phyloP scores from a whole-genome alignment of 2,329 filamentous ascomycete genomes.

The Paracamarosporium sp. region DNA sequence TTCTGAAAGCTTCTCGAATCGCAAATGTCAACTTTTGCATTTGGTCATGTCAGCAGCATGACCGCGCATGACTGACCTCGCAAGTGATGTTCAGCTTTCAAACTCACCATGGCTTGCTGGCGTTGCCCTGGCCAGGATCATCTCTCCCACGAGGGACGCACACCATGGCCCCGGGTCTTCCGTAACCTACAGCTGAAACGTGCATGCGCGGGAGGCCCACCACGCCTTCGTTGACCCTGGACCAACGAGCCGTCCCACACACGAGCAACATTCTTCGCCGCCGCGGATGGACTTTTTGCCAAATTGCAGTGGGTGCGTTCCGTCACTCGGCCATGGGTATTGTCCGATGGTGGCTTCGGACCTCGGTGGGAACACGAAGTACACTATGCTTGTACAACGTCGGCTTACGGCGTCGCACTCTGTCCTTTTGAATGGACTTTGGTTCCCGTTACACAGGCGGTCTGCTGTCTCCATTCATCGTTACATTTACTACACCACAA shows the following conservation, averaged over 20 bases:
- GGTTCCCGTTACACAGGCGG: slow-evolving; percentile 31
- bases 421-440: slow-evolving; percentile 23
- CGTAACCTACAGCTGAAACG: slow-evolving; percentile 36
- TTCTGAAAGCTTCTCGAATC: background rate
- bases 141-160: slow-evolving; percentile 25
- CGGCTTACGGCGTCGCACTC: slow-evolving; percentile 21
- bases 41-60: background rate
- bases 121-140: slow-evolving; percentile 13
- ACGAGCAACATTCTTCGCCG: background rate
- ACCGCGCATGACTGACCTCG: slow-evolving; percentile 14
- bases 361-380: slow-evolving; percentile 8
- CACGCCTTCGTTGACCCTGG: slow-evolving; percentile 9
- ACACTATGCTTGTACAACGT: slow-evolving; percentile 27
- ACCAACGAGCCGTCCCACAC: slow-evolving; percentile 15
- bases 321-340: background rate
- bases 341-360: background rate
- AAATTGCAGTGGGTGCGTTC: background rate
- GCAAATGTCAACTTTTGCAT: too few relatives aligned
- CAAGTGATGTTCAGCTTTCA: slow-evolving; percentile 2
- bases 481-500: slow-evolving; percentile 45
- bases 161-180: slow-evolving; percentile 36
- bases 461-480: slow-evolving; percentile 35
- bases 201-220: slow-evolving; percentile 17
- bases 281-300: background rate
- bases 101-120: slow-evolving; percentile 14